These are phyloP conservation scores for Penicillium sp. DNA, from an alignment of 2,329 filamentous ascomycete genomes.

Conservation along the genomic window DNA sequence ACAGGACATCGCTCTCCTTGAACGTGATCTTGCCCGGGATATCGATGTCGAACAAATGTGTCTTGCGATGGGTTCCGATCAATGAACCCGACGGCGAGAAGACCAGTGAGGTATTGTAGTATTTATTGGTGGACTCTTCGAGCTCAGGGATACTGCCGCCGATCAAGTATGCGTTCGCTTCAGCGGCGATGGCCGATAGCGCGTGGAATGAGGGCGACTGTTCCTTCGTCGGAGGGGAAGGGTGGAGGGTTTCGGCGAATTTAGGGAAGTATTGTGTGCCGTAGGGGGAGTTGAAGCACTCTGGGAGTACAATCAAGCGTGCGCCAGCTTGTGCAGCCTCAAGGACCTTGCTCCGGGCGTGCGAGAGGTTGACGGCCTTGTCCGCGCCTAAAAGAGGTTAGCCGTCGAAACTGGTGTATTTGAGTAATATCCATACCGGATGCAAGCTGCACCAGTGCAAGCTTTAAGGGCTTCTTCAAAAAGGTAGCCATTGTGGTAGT, in stretches of 20 bases:
- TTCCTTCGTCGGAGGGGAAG: conserved; percentile 68
- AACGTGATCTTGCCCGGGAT: conserved; percentile 95
- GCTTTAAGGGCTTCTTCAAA: conserved; percentile 74
- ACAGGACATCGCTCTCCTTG: conserved; percentile 84
- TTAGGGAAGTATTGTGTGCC: conserved; percentile 86
- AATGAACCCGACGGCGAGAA: conserved; percentile 78
- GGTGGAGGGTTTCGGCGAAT: conserved; percentile 86
- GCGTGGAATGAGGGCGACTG: conserved; percentile 84
- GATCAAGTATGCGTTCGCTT: conserved; percentile 77
- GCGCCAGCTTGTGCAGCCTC: conserved; percentile 76
- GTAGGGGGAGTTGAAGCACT: conserved; percentile 99
- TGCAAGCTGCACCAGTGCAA: conserved; percentile 79
- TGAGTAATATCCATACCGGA: conserved; percentile 52
- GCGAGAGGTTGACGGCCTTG: conserved; percentile 79
- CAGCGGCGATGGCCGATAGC: conserved; percentile 74
- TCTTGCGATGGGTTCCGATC: conserved; percentile 86
- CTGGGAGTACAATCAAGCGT: conserved; percentile 85
- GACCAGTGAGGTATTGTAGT: conserved; percentile 88
- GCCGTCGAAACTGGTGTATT: conserved; percentile 1
- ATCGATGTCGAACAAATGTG: conserved; percentile 96
- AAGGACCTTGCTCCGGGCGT: conserved; percentile 78
- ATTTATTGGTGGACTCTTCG: conserved; percentile 63
- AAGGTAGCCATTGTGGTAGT: conserved; percentile 51
- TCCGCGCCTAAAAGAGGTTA: conserved; percentile 59
- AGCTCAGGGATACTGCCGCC: conserved; percentile 92